Evolutionary conservation across 106 monocot species (phyloP).

Genomic region (Posidonia australis): DNA sequence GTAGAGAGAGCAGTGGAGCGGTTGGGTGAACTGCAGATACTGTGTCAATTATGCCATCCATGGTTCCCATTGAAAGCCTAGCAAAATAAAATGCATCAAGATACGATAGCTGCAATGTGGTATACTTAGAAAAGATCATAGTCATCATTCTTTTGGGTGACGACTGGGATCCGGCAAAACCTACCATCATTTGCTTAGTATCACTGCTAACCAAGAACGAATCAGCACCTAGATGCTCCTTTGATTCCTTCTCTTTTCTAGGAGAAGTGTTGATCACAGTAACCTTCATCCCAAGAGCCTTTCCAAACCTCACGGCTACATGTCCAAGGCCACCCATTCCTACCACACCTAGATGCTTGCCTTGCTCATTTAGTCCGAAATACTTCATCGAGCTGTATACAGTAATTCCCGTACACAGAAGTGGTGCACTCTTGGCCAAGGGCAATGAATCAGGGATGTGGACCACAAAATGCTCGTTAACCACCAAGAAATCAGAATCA

Average conservation of each 20-base stretch:
- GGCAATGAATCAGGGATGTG: slow-evolving; percentile 47
- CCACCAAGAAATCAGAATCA: slow-evolving; percentile 45
- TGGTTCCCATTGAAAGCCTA: slow-evolving; percentile 49
- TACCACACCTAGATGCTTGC: slow-evolving; percentile 60
- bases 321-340: slow-evolving; percentile 76
- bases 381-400: slow-evolving; percentile 70
- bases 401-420: slow-evolving; percentile 67
- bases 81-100: not conserved
- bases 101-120: too few species aligned
- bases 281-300: slow-evolving; percentile 71
- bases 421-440: slow-evolving; percentile 51
- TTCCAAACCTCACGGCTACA: slow-evolving; percentile 67
- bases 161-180: too few species aligned
- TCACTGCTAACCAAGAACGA: slow-evolving; percentile 52
- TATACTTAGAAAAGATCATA: too few species aligned
- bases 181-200: slow-evolving; percentile 57
- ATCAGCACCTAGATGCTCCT: slow-evolving; percentile 55
- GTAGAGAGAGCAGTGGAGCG: slow-evolving; percentile 34
- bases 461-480: slow-evolving; percentile 42
- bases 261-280: slow-evolving; percentile 63
- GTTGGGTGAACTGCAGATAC: slow-evolving; percentile 52
- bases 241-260: slow-evolving; percentile 45
- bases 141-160: too few species aligned
- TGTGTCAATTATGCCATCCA: slow-evolving; percentile 90
- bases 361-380: slow-evolving; percentile 36